Evolutionary conservation across 1,284 basidiomycete genomes (phyloP).

Genomic region (Cryptococcus deneoformans): DNA sequence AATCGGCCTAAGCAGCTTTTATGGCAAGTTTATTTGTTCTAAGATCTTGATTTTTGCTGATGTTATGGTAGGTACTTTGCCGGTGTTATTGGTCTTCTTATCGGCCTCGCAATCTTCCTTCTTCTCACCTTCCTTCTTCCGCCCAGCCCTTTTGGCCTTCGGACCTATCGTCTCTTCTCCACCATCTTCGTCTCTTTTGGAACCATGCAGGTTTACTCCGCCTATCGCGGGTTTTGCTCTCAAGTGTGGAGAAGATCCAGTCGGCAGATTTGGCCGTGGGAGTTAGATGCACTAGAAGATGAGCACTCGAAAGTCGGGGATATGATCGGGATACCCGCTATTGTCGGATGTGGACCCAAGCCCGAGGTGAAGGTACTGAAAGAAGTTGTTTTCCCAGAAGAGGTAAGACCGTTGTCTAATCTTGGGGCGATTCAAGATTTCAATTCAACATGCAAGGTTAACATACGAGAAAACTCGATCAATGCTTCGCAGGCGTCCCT

Average conservation of each 20-base stretch:
- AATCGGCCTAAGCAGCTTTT: constrained; percentile 37
- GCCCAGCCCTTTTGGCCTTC: constrained; percentile 18
- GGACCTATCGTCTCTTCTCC: constrained; percentile 29
- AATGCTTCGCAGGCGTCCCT: too few species aligned
- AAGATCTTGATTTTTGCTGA: neutral
- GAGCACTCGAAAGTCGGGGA: constrained; percentile 13
- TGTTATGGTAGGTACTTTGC: constrained; percentile 27
- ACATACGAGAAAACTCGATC: too few species aligned
- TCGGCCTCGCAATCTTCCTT: constrained; percentile 30
- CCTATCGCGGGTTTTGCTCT: constrained; percentile 35
- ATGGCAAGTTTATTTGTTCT: constrained; percentile 21
- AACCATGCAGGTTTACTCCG: constrained; percentile 35
- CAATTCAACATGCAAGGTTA: neutral
- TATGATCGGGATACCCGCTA: too few species aligned
- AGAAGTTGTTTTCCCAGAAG: neutral
- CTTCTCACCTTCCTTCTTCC: constrained; percentile 30
- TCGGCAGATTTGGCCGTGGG: constrained; percentile 38
- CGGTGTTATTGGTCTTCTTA: constrained; percentile 25
- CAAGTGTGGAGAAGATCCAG: constrained; percentile 35
- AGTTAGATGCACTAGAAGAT: constrained; percentile 28
- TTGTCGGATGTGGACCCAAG: too few species aligned
- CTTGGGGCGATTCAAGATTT: neutral
- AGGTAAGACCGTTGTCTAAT: neutral
- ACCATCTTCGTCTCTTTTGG: constrained; percentile 34
- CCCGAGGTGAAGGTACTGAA: neutral